Percentiles rank a stretch among this genome's conserved stretches.
These are phyloP conservation scores for Phialophora expanda DNA, from an alignment of 2,329 filamentous ascomycete species.

Conservation along the genomic window DNA sequence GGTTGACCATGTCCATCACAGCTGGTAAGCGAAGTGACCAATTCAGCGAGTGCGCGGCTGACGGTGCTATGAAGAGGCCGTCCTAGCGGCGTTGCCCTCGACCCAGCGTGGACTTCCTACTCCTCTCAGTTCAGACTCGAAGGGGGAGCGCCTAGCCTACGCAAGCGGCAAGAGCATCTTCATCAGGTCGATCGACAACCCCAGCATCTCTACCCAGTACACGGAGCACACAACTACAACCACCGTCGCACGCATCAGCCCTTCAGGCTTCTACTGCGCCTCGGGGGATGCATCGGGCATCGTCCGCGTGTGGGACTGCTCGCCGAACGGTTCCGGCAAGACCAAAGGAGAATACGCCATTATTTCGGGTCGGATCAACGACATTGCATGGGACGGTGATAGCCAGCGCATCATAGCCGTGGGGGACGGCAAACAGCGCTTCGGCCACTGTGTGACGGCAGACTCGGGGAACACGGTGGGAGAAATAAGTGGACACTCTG, in stretches of 20 bases:
- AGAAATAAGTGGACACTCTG: slow-evolving; percentile 89
- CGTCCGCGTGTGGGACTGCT: slow-evolving; percentile 89
- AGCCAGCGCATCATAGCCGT: slow-evolving; percentile 96
- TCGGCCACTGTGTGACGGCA: slow-evolving; percentile 90
- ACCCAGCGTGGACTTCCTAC: slow-evolving; percentile 87
- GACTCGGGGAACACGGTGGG: slow-evolving; percentile 96
- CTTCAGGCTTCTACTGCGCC: slow-evolving; percentile 92
- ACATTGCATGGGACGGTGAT: slow-evolving; percentile 97
- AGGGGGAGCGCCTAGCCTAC: slow-evolving; percentile 91
- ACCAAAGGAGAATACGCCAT: slow-evolving; percentile 95
- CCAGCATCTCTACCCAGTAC: slow-evolving; percentile 84
- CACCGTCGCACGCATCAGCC: slow-evolving; percentile 90
- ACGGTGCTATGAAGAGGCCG: slow-evolving; percentile 59
- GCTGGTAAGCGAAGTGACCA: slow-evolving; percentile 45
- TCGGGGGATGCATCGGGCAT: slow-evolving; percentile 84
- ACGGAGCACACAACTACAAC: slow-evolving; percentile 86
- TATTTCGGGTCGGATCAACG: slow-evolving; percentile 92
- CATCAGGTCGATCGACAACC: slow-evolving; percentile 90
- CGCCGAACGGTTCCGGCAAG: slow-evolving; percentile 72
- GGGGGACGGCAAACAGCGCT: slow-evolving; percentile 90
- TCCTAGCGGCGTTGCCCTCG: slow-evolving; percentile 82
- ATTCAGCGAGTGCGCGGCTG: neutral
- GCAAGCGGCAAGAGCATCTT: slow-evolving; percentile 97
- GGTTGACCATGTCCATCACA: slow-evolving; percentile 50
- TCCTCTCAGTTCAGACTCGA: slow-evolving; percentile 82